phyloP scores from a whole-genome alignment of 75 land plant species.

The Pinus tabuliformis region DNA sequence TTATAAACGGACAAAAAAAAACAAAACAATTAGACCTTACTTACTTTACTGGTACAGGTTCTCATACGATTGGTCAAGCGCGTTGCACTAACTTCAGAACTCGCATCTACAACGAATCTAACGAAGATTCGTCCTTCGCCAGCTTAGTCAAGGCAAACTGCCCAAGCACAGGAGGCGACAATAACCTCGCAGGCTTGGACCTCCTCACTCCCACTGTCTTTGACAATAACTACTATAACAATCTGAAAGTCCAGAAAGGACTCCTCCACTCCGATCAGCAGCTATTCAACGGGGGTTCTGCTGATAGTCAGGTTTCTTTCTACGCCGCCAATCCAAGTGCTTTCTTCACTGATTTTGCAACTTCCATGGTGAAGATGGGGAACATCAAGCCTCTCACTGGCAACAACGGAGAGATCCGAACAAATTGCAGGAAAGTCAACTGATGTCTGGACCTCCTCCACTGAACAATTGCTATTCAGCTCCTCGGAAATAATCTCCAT shows the following conservation, averaged over 20 bases:
- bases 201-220: not conserved
- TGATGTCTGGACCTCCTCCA: too few species aligned
- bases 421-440: slow-evolving; percentile 16
- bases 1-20: too few species aligned
- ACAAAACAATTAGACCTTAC: too few species aligned
- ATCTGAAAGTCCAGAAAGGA: not conserved
- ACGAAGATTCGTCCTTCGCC: not conserved
- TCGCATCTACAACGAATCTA: slow-evolving; percentile 4
- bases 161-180: not conserved
- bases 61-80: slow-evolving; percentile 11
- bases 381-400: slow-evolving; percentile 8
- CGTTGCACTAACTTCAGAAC: slow-evolving; percentile 3
- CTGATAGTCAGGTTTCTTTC: not conserved
- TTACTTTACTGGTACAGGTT: not conserved
- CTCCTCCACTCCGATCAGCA: not conserved
- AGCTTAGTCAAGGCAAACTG: not conserved
- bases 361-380: slow-evolving; percentile 25
- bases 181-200: not conserved
- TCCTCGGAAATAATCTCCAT: too few species aligned
- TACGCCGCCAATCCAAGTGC: not conserved
- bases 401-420: slow-evolving; percentile 18
- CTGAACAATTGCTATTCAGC: too few species aligned
- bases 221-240: not conserved
- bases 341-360: not conserved
- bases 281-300: not conserved